A percentile compares a stretch with the other conserved stretches of the same genome.
These are phyloP conservation scores for Metahyphopichia silvanorum DNA, from an alignment of 805 yeast species.

Conservation along the genomic window DNA sequence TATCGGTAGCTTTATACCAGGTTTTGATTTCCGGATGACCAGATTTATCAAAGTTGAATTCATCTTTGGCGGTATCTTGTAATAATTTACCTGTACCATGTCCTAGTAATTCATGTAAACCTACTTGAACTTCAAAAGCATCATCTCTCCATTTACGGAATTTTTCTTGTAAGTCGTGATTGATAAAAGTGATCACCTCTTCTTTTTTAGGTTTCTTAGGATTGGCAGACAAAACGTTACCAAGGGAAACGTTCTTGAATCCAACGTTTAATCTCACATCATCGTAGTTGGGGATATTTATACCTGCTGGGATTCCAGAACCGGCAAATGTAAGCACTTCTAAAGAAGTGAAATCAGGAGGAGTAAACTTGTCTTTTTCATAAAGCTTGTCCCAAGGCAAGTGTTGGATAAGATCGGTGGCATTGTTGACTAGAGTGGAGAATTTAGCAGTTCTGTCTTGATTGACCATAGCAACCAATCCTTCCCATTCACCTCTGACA, in stretches of 20 bases:
- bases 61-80: constrained; percentile 51
- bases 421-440: constrained; percentile 62
- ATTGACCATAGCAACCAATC: constrained; percentile 85
- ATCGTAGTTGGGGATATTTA: constrained; percentile 89
- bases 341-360: constrained; percentile 89
- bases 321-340: constrained; percentile 90
- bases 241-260: constrained; percentile 85
- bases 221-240: constrained; percentile 74
- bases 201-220: constrained; percentile 62
- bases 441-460: constrained; percentile 83
- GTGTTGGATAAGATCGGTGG: constrained; percentile 57
- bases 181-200: constrained; percentile 65
- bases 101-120: constrained; percentile 86
- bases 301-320: constrained; percentile 89
- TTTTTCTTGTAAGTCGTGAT: constrained; percentile 47
- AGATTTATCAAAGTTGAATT: constrained; percentile 66
- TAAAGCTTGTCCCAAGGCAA: constrained; percentile 77
- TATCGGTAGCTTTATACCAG: constrained; percentile 75
- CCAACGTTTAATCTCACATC: constrained; percentile 82
- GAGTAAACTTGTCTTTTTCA: constrained; percentile 83
- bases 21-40: constrained; percentile 69
- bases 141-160: constrained; percentile 73
- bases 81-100: constrained; percentile 88
- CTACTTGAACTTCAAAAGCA: constrained; percentile 91
- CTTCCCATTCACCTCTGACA: constrained; percentile 92